Conservation (phyloP, 306 rosid genomes). For the Dryas octopetala region DNA sequence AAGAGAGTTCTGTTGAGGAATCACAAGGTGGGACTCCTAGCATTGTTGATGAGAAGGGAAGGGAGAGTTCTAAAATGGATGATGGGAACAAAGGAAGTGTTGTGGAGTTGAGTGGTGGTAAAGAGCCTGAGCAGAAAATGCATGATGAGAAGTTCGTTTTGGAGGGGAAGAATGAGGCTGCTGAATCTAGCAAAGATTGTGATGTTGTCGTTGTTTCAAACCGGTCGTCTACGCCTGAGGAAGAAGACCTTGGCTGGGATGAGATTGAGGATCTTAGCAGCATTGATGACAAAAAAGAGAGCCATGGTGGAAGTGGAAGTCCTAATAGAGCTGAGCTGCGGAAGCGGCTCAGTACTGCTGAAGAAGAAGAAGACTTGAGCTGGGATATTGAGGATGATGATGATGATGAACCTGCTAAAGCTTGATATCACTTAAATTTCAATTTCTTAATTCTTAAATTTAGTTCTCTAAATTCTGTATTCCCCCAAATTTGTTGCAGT, state of each 20-base stretch:
- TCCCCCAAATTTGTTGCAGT: constrained; percentile 20
- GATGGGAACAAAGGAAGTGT: constrained; percentile 19
- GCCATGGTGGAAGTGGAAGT: constrained; percentile 30
- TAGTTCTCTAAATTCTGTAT: constrained; percentile 18
- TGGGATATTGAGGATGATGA: constrained; percentile 87
- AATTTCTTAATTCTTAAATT: background rate
- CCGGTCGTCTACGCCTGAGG: constrained; percentile 41
- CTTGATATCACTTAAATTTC: constrained; percentile 25
- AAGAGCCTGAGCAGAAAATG: constrained; percentile 29
- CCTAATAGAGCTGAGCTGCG: constrained; percentile 50
- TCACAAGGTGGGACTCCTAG: constrained; percentile 21
- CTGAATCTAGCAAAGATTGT: constrained; percentile 36
- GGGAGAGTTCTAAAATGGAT: constrained; percentile 3
- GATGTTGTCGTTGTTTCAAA: constrained; percentile 39
- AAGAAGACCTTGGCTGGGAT: constrained; percentile 89
- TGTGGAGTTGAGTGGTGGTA: constrained; percentile 24
- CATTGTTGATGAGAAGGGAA: constrained; percentile 30
- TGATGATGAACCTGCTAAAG: constrained; percentile 51
- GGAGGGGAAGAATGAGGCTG: constrained; percentile 37
- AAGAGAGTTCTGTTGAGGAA: constrained; percentile 33
- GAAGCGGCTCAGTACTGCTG: constrained; percentile 62
- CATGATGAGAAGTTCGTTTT: constrained; percentile 30
- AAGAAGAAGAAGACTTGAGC: constrained; percentile 83
- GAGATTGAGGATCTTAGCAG: constrained; percentile 86
- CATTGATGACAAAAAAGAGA: constrained; percentile 59